Percentiles rank a stretch among this genome's conserved stretches.
These are phyloP conservation scores for Xylaria sp. DNA, from an alignment of 2,329 filamentous ascomycete genomes.

Conservation along the genomic window DNA sequence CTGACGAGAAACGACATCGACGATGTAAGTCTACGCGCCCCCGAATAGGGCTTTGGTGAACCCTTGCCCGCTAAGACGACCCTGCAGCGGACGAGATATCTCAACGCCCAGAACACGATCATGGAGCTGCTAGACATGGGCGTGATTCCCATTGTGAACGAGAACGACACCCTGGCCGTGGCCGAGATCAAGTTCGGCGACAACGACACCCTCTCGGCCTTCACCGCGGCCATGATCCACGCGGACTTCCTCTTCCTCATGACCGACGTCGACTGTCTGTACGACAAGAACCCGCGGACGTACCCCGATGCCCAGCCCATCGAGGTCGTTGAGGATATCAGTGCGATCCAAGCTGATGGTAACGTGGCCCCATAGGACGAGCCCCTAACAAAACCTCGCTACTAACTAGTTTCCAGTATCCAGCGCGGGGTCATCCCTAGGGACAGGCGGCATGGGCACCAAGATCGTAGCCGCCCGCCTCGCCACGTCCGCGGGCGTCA, in stretches of 20 bases:
- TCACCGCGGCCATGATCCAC: constrained; percentile 95
- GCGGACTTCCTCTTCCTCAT: constrained; percentile 97
- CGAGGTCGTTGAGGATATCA: constrained; percentile 89
- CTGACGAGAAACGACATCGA: constrained; percentile 95
- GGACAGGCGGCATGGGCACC: constrained; percentile 95
- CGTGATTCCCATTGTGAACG: constrained; percentile 97
- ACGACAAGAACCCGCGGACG: constrained; percentile 90
- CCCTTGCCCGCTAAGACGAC: constrained; percentile 27
- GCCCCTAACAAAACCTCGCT: not conserved
- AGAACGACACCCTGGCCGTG: constrained; percentile 96
- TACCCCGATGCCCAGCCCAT: constrained; percentile 87
- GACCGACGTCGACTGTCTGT: constrained; percentile 98
- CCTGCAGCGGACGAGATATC: constrained; percentile 78
- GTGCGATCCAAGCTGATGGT: constrained; percentile 79
- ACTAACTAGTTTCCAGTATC: constrained; percentile 62
- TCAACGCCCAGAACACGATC: constrained; percentile 96
- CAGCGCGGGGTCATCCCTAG: constrained; percentile 82
- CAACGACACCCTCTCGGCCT: constrained; percentile 95
- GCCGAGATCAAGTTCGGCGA: constrained; percentile 99
- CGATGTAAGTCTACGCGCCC: constrained; percentile 61
- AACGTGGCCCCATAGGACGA: constrained; percentile 24
- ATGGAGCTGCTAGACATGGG: constrained; percentile 88
- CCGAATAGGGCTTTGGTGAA: not conserved
- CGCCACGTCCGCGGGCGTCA: constrained; percentile 92
- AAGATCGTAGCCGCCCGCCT: constrained; percentile 94